phyloP scores from a whole-genome alignment of 1,284 basidiomycete genomes.

The Vanrija sp. region DNA sequence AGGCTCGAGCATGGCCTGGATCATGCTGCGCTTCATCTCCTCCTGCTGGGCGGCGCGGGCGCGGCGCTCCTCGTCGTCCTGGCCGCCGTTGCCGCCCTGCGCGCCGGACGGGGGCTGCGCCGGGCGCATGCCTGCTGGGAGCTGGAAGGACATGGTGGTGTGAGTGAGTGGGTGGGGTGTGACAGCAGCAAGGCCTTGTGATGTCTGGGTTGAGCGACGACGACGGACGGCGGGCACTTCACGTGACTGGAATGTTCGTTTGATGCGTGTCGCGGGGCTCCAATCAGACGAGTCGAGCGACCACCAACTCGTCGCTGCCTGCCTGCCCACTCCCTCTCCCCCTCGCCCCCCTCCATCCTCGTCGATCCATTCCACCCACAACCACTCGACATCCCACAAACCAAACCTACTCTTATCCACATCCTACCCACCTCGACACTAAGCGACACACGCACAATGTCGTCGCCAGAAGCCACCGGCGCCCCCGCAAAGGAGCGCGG shows the following conservation, averaged over 20 bases:
- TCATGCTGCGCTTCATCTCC: slow-evolving; percentile 67
- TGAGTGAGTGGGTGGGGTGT: not conserved
- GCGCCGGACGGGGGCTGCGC: slow-evolving; percentile 18
- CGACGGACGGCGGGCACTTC: too few species aligned
- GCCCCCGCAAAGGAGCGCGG: slow-evolving; percentile 35
- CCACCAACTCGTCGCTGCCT: too few species aligned
- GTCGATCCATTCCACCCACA: too few species aligned
- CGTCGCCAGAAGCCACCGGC: too few species aligned
- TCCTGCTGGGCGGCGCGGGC: slow-evolving; percentile 47
- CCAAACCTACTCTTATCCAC: not conserved
- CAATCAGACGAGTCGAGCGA: too few species aligned
- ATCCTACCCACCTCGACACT: not conserved
- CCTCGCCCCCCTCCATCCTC: not conserved
- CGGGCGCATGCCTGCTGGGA: slow-evolving; percentile 43
- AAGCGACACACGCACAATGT: not conserved
- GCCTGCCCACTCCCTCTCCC: not conserved
- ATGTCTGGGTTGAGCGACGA: too few species aligned
- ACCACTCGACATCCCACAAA: not conserved
- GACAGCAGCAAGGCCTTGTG: too few species aligned
- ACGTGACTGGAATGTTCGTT: too few species aligned
- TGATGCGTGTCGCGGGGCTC: too few species aligned
- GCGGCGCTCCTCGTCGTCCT: slow-evolving; percentile 32
- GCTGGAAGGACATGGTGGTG: slow-evolving; percentile 50
- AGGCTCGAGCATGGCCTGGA: slow-evolving; percentile 81
- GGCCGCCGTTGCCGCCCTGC: slow-evolving; percentile 9